Conservation (phyloP, 192 early-diverging fungal genomes). For the Entrophospora sp. region DNA sequence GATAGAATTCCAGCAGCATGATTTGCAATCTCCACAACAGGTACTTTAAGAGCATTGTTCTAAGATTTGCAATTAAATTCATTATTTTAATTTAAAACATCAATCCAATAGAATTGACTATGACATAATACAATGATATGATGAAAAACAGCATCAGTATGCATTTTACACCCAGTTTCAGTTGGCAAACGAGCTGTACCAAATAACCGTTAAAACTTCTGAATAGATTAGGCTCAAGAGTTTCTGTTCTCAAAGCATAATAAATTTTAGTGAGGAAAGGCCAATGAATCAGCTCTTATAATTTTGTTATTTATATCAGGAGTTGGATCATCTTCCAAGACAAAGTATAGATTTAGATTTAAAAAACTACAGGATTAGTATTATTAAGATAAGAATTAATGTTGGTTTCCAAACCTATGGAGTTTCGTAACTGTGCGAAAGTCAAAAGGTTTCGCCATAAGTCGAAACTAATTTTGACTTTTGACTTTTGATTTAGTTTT, state of each 20-base stretch:
- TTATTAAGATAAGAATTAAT: too few relatives aligned
- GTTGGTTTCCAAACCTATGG: too few relatives aligned
- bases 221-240: constrained; percentile 54
- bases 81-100: constrained; percentile 54
- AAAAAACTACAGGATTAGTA: constrained; percentile 32
- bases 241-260: constrained; percentile 46
- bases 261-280: constrained; percentile 54
- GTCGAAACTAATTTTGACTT: too few relatives aligned
- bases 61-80: constrained; percentile 53
- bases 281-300: constrained; percentile 59
- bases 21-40: constrained; percentile 44
- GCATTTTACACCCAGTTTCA: constrained; percentile 32
- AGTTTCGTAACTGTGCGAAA: too few relatives aligned
- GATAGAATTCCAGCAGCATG: constrained; percentile 58
- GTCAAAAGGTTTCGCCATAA: too few relatives aligned
- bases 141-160: constrained; percentile 21
- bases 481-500: too few relatives aligned
- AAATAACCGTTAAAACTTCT: constrained; percentile 65
- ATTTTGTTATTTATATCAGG: constrained; percentile 51
- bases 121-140: constrained; percentile 61
- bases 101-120: constrained; percentile 68
- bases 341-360: constrained; percentile 38
- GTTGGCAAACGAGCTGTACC: constrained; percentile 68
- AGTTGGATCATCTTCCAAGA: constrained; percentile 39
- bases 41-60: constrained; percentile 40